Evolutionary conservation across 176 grass and related monocot species (phyloP).

Genomic region (Musa schizocarpa): DNA sequence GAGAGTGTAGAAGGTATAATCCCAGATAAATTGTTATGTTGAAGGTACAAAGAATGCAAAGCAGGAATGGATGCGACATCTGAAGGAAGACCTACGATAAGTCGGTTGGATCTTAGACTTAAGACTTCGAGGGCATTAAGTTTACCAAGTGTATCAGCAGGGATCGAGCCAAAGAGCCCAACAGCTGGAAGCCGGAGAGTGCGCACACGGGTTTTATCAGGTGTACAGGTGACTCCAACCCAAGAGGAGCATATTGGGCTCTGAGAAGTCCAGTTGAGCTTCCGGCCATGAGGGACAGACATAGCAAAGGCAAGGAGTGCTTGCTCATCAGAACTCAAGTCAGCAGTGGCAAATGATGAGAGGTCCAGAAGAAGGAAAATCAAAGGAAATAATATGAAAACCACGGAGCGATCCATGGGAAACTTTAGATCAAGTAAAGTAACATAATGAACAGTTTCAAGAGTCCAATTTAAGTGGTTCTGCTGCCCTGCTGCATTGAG

Average conservation of each 20-base stretch:
- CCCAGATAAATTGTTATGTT: slow-evolving; percentile 94
- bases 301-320: slow-evolving; percentile 75
- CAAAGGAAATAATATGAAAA: slow-evolving; percentile 27
- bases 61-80: slow-evolving; percentile 87
- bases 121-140: slow-evolving; percentile 89
- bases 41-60: slow-evolving; percentile 82
- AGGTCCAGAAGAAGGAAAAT: slow-evolving; percentile 37
- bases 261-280: slow-evolving; percentile 74
- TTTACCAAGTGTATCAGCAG: slow-evolving; percentile 63
- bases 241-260: slow-evolving; percentile 71
- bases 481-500: slow-evolving; percentile 25
- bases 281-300: slow-evolving; percentile 77
- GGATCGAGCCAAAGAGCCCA: slow-evolving; percentile 78
- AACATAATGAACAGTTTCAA: slow-evolving; percentile 11
- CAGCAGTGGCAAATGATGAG: slow-evolving; percentile 41
- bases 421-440: slow-evolving; percentile 22
- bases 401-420: slow-evolving; percentile 29
- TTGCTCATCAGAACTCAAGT: slow-evolving; percentile 73
- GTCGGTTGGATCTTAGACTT: slow-evolving; percentile 89
- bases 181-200: slow-evolving; percentile 74
- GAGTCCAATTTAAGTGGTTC: slow-evolving; percentile 13
- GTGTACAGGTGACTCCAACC: slow-evolving; percentile 84
- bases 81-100: slow-evolving; percentile 70
- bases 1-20: slow-evolving; percentile 82
- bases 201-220: slow-evolving; percentile 54